A percentile compares a stretch with the other conserved stretches of the same genome.
Conservation (phyloP, 805 yeast genomes). For the Lipomyces yamanashiensis region DNA sequence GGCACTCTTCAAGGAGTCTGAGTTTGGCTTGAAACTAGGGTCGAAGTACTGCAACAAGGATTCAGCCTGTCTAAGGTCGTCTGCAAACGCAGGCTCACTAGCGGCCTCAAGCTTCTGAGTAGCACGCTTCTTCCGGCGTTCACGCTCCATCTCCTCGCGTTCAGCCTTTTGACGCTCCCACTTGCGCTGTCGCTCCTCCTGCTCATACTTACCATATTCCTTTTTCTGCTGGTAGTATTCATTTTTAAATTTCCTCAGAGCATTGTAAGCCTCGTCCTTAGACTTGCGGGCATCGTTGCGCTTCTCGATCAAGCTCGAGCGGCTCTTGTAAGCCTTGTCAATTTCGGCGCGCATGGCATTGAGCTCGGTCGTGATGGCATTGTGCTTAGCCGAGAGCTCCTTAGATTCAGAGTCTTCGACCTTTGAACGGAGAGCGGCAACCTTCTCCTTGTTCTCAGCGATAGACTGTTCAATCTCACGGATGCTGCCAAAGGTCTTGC, state of each 20-base stretch:
- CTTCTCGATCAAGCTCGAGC: conserved; percentile 64
- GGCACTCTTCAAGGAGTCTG: conserved; percentile 25
- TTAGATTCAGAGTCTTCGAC: conserved; percentile 59
- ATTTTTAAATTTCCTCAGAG: conserved; percentile 66
- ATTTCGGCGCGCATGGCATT: conserved; percentile 65
- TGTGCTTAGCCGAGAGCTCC: conserved; percentile 72
- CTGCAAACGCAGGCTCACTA: conserved; percentile 76
- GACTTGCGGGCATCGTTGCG: conserved; percentile 69
- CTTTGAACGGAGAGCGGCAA: conserved; percentile 72
- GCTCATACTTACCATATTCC: conserved; percentile 69
- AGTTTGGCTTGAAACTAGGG: conserved; percentile 65
- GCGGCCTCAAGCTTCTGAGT: conserved; percentile 76
- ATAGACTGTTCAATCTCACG: conserved; percentile 77
- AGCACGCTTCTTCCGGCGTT: conserved; percentile 61
- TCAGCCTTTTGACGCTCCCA: conserved; percentile 57
- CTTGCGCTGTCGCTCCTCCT: conserved; percentile 67
- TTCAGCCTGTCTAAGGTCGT: conserved; percentile 78
- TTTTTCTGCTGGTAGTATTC: conserved; percentile 76
- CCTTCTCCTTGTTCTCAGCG: conserved; percentile 76
- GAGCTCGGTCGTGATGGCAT: conserved; percentile 68
- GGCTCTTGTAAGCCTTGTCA: conserved; percentile 67
- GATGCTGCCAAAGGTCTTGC: conserved; percentile 74
- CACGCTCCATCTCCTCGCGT: conserved; percentile 51
- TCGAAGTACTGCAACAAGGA: conserved; percentile 74
- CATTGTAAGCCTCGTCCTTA: conserved; percentile 69